Conservation (phyloP, 2,329 filamentous ascomycete genomes). For the Penicillium palitans region DNA sequence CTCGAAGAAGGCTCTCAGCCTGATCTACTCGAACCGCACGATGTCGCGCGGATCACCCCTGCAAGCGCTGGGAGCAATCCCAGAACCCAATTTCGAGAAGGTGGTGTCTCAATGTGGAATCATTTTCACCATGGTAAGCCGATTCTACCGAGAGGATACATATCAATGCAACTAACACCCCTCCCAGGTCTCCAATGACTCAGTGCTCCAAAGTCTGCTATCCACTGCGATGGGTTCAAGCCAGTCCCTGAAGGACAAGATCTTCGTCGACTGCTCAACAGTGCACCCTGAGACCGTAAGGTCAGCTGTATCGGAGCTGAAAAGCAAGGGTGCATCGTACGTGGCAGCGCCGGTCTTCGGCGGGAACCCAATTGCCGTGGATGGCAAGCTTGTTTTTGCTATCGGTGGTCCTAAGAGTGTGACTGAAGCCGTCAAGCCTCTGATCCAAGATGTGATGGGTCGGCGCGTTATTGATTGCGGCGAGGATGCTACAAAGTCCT, state of each 20-base stretch:
- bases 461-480: conserved; percentile 46
- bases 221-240: conserved; percentile 28
- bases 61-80: conserved; percentile 37
- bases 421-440: conserved; percentile 39
- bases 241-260: conserved; percentile 62
- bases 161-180: conserved; percentile 10
- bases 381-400: conserved; percentile 49
- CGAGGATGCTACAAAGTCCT: conserved; percentile 45
- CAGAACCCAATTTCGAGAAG: conserved; percentile 36
- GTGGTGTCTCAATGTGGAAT: conserved; percentile 40
- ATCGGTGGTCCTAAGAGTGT: conserved; percentile 42
- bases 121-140: conserved; percentile 42
- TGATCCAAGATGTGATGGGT: conserved; percentile 48
- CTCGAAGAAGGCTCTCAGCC: conserved; percentile 31
- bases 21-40: conserved; percentile 46
- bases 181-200: conserved; percentile 43
- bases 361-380: conserved; percentile 45
- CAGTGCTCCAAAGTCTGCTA: conserved; percentile 37
- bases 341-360: conserved; percentile 48
- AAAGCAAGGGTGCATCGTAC: conserved; percentile 39
- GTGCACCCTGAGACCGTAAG: conserved; percentile 71
- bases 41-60: conserved; percentile 41
- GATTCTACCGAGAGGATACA: not conserved
- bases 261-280: conserved; percentile 84
- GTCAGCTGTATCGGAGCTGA: conserved; percentile 34